Conservation (phyloP, 441 rosid genomes). For the Arabidopsis hybrid region DNA sequence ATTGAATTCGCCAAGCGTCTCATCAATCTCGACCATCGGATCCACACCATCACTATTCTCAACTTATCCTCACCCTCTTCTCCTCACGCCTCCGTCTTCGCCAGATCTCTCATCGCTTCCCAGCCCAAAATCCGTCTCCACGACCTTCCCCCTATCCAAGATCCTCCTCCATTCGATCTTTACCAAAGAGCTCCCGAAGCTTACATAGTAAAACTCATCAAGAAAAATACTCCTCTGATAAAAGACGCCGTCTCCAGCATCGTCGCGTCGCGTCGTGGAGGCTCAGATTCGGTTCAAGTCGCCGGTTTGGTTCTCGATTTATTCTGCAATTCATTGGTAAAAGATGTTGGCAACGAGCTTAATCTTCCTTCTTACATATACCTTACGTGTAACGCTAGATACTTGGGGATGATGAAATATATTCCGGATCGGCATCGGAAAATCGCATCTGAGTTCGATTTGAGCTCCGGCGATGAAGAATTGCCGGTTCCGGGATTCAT, state of each 20-base stretch:
- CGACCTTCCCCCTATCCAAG: slow-evolving; percentile 11
- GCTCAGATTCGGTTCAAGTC: slow-evolving; percentile 28
- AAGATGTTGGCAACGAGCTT: slow-evolving; percentile 40
- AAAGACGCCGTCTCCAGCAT: slow-evolving; percentile 35
- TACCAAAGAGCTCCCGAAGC: slow-evolving; percentile 41
- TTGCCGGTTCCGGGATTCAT: slow-evolving; percentile 32
- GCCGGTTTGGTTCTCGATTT: slow-evolving; percentile 42
- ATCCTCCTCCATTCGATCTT: slow-evolving; percentile 44
- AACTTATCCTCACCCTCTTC: slow-evolving; percentile 30
- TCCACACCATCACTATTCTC: slow-evolving; percentile 43
- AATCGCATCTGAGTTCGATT: slow-evolving; percentile 14
- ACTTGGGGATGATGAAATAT: slow-evolving; percentile 41
- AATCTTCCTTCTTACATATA: slow-evolving; percentile 42
- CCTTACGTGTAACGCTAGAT: slow-evolving; percentile 30
- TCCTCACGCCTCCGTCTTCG: slow-evolving; percentile 37
- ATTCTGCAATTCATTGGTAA: slow-evolving; percentile 45
- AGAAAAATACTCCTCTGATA: slow-evolving; percentile 35
- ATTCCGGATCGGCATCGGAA: slow-evolving; percentile 28
- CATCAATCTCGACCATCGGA: slow-evolving; percentile 32
- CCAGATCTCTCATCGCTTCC: slow-evolving; percentile 42
- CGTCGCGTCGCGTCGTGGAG: slow-evolving; percentile 10
- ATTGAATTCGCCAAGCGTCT: slow-evolving; percentile 45
- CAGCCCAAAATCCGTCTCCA: slow-evolving; percentile 38
- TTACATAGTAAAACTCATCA: slow-evolving; percentile 38
- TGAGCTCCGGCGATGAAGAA: slow-evolving; percentile 14